Evolutionary conservation across 306 rosid species (phyloP).

Genomic region (Phaseolus lunatus): DNA sequence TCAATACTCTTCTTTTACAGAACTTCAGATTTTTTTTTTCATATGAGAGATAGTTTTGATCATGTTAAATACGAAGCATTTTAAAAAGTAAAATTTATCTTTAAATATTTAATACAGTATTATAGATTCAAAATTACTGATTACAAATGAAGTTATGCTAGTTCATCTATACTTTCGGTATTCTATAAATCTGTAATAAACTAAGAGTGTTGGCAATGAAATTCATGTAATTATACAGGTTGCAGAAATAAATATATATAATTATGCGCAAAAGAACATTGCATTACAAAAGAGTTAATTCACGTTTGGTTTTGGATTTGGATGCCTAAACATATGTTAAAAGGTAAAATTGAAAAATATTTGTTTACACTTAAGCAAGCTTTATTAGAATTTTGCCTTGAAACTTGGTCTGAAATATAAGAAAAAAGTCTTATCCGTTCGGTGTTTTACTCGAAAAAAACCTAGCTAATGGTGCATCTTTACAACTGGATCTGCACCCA

Average conservation of each 20-base stretch:
- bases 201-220: neutral
- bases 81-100: neutral
- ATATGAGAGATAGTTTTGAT: too few relatives aligned
- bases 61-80: too few relatives aligned
- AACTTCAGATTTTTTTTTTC: too few relatives aligned
- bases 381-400: too few relatives aligned
- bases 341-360: too few relatives aligned
- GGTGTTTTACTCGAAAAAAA: neutral
- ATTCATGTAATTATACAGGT: too few relatives aligned
- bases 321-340: too few relatives aligned
- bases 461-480: too few relatives aligned
- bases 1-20: neutral
- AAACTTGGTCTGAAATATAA: too few relatives aligned
- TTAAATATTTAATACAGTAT: neutral
- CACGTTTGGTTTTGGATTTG: too few relatives aligned
- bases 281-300: neutral
- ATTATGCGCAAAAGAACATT: neutral
- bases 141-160: neutral
- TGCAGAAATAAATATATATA: neutral
- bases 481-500: neutral
- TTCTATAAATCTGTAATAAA: neutral
- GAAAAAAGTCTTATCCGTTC: neutral
- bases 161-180: neutral
- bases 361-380: too few relatives aligned
- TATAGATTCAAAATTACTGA: neutral